phyloP scores from a whole-genome alignment of 768 basidiomycete genomes.

The Boletus subcaerulescens region DNA sequence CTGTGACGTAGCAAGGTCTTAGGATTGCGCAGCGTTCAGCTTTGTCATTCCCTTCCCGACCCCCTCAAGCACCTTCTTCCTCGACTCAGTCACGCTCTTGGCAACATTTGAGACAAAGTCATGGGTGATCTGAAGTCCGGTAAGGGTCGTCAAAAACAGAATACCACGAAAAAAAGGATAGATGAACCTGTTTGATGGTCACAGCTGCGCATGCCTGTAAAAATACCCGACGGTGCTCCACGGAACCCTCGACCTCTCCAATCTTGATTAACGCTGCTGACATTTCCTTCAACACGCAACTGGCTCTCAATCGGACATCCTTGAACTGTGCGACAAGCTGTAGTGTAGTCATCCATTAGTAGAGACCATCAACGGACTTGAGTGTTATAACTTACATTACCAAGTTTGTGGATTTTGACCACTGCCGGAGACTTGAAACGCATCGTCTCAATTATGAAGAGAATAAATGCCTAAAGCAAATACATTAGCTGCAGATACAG shows the following conservation, averaged over 20 bases:
- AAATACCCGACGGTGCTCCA: slow-evolving; percentile 51
- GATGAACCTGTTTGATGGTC: slow-evolving; percentile 34
- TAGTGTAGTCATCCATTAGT: slow-evolving; percentile 3
- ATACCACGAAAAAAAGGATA: background rate
- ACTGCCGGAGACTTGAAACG: slow-evolving; percentile 72
- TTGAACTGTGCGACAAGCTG: slow-evolving; percentile 72
- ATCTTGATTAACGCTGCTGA: slow-evolving; percentile 48
- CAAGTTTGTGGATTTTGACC: slow-evolving; percentile 71
- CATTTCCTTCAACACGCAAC: slow-evolving; percentile 54
- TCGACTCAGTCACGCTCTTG: slow-evolving; percentile 66
- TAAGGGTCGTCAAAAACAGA: background rate
- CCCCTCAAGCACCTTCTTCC: slow-evolving; percentile 70
- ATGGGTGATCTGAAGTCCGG: slow-evolving; percentile 49
- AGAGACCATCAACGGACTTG: background rate
- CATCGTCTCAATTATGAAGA: slow-evolving; percentile 65
- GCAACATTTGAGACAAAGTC: slow-evolving; percentile 60
- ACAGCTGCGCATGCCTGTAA: slow-evolving; percentile 49
- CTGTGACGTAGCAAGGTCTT: background rate
- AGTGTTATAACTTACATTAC: slow-evolving; percentile 47
- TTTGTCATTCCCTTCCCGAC: slow-evolving; percentile 67
- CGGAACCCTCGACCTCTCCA: slow-evolving; percentile 49
- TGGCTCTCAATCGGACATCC: slow-evolving; percentile 51
- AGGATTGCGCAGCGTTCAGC: slow-evolving; percentile 39
- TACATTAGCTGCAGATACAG: background rate
- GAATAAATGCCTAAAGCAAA: slow-evolving; percentile 58